Conservation (phyloP, 2,329 filamentous ascomycete species). For the Aspergillus novoparasiticus region DNA sequence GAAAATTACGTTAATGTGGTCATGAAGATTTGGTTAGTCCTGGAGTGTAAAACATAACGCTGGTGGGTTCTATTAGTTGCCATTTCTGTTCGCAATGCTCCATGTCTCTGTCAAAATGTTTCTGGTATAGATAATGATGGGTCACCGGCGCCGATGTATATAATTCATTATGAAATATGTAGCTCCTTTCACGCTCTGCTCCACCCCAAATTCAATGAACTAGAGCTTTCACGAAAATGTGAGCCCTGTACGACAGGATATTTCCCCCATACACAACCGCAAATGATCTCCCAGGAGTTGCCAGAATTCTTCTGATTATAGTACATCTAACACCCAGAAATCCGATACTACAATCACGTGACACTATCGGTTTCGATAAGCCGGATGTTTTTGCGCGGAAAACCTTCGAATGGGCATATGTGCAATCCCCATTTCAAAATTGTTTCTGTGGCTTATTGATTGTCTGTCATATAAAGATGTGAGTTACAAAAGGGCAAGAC, state of each 20-base stretch:
- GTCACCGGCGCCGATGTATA: neutral
- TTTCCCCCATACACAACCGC: neutral
- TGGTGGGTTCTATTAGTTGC: neutral
- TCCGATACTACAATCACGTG: neutral
- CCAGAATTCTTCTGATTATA: neutral
- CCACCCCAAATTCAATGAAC: neutral
- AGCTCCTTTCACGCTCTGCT: neutral
- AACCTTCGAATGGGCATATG: neutral
- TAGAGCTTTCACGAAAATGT: neutral
- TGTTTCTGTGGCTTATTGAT: neutral
- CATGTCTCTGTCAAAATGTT: neutral
- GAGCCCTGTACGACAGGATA: neutral
- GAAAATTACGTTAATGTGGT: neutral
- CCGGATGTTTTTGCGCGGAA: neutral
- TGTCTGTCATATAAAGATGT: neutral
- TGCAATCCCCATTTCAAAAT: neutral
- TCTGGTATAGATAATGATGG: neutral
- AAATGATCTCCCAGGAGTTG: neutral
- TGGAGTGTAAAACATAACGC: neutral
- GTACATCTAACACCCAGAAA: neutral
- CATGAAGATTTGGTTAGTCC: neutral
- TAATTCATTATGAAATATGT: neutral
- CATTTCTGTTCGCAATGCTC: neutral
- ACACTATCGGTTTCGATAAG: neutral
- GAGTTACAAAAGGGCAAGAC: neutral